phyloP scores from a whole-genome alignment of 164 flowering plant genomes.

The Sextonia rubra region DNA sequence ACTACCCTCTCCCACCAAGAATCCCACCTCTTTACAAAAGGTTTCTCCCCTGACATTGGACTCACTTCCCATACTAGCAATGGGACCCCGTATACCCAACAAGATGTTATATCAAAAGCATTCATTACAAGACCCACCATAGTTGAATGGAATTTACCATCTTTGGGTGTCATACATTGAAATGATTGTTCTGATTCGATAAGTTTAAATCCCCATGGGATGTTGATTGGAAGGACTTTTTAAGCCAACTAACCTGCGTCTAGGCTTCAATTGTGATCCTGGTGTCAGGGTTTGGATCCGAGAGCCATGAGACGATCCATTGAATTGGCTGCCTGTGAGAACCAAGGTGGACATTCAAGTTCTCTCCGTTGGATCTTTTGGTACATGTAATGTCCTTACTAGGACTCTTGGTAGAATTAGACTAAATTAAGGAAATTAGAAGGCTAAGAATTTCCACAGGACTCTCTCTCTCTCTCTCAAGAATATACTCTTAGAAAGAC shows the following conservation, averaged over 20 bases:
- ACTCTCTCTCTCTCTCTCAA: too few relatives aligned
- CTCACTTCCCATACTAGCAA: too few relatives aligned
- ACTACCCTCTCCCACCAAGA: too few relatives aligned
- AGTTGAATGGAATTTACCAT: not conserved
- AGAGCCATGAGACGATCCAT: constrained; percentile 42
- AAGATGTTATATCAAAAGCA: constrained; percentile 75
- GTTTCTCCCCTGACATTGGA: too few relatives aligned
- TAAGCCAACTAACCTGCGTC: constrained; percentile 53
- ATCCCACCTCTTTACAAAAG: too few relatives aligned
- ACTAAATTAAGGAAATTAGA: too few relatives aligned
- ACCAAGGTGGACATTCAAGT: constrained; percentile 63
- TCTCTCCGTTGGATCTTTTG: constrained; percentile 48
- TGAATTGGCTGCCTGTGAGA: constrained; percentile 50
- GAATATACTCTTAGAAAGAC: too few relatives aligned
- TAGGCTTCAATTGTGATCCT: constrained; percentile 47
- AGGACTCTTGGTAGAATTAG: too few relatives aligned
- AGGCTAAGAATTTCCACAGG: too few relatives aligned
- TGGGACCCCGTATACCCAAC: too few relatives aligned
- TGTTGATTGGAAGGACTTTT: constrained; percentile 16
- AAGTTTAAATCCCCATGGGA: not conserved
- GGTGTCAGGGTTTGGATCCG: constrained; percentile 50
- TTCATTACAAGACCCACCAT: constrained; percentile 25
- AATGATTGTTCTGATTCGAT: not conserved
- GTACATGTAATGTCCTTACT: too few relatives aligned
- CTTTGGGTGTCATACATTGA: not conserved